These are phyloP conservation scores for Collariella sp. DNA, from an alignment of 495 filamentous ascomycete species.

Conservation along the genomic window DNA sequence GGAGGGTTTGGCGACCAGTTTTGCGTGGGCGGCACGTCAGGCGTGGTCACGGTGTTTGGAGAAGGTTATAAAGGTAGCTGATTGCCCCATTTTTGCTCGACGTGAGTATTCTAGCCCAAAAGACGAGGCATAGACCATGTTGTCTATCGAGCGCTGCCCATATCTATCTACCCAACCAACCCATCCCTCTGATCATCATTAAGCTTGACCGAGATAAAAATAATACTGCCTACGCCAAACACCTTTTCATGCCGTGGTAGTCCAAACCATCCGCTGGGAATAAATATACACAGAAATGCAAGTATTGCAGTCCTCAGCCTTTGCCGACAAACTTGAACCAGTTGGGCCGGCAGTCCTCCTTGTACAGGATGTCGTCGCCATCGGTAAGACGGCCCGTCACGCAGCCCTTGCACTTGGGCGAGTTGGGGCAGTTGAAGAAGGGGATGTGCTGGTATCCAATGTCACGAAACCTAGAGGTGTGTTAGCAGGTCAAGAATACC, in stretches of 20 bases:
- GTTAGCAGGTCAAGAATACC: slow-evolving; percentile 10
- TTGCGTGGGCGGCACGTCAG: slow-evolving; percentile 47
- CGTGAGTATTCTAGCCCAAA: no score
- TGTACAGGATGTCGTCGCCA: slow-evolving; percentile 71
- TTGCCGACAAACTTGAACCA: slow-evolving; percentile 95
- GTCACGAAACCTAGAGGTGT: slow-evolving; percentile 77
- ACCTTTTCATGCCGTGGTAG: slow-evolving; percentile 6
- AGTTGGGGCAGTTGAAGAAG: slow-evolving; percentile 97
- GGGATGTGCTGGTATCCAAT: slow-evolving; percentile 98
- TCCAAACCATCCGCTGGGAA: slow-evolving; percentile 4
- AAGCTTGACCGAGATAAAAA: background rate
- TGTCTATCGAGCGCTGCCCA: background rate
- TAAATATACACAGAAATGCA: slow-evolving; percentile 4
- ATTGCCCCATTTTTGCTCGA: no score
- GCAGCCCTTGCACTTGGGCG: slow-evolving; percentile 88
- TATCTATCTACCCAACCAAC: background rate
- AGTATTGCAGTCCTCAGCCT: slow-evolving; percentile 44
- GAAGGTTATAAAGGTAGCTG: slow-evolving; percentile 16
- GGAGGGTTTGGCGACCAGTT: slow-evolving; percentile 52
- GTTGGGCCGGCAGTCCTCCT: slow-evolving; percentile 90
- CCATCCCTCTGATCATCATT: background rate
- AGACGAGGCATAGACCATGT: background rate
- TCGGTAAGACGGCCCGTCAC: slow-evolving; percentile 77
- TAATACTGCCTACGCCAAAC: slow-evolving; percentile 11
- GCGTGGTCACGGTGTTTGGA: slow-evolving; percentile 48